Base-by-base conservation (phyloP, 768 basidiomycete genomes). In the Suillus tomentosus region DNA sequence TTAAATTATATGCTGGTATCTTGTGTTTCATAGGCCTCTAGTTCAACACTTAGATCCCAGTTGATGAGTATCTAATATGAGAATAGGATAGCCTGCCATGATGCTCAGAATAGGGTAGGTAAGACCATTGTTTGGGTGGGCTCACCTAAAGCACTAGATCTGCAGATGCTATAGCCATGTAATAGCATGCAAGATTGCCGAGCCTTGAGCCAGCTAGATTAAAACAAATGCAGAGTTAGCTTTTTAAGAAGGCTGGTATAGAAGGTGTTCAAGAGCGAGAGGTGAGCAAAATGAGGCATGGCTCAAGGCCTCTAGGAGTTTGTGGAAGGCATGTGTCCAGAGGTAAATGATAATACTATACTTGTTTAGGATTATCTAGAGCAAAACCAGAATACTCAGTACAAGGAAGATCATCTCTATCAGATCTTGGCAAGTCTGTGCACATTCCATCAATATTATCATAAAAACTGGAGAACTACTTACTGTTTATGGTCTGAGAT, bases 171-270 rank as follows among this genome's bases (percentile, higher is more conserved):
- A 27, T 2, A 27, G 27, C 27, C 27, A 27, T 27, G 27, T 2
- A 27, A 27, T 27, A 27, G 27, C 27, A 27, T 3, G 6, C 40
- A 40, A 40, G 40, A 15, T 40, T 15, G 4, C 97, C 97, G 87
- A 4, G 95, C 94, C 74, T 99, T 96, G 60, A 99, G 85, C 97
- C 97, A 99, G n/a, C 89, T 88, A 2, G 85, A 80, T 64, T 88
- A 87, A 80, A 94, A 96, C 7, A 79, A 74, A 2, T 73, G 76
- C 53, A 98, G 82, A 1, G 80, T 82, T 10, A 84, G 86, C 73
- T 97, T 91, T 71, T 98, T 96, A 59, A 95, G 80, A 2, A 99
- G 84, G 48, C 89, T 87, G 0, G 95, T 90, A 78, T 99, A 99
- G 70, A 96, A 99, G 85, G 66, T 95, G 92, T 66, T 99, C 96